These are phyloP conservation scores for Hypoxylon sp. DNA, from an alignment of 2,329 filamentous ascomycete species.

Conservation along the genomic window DNA sequence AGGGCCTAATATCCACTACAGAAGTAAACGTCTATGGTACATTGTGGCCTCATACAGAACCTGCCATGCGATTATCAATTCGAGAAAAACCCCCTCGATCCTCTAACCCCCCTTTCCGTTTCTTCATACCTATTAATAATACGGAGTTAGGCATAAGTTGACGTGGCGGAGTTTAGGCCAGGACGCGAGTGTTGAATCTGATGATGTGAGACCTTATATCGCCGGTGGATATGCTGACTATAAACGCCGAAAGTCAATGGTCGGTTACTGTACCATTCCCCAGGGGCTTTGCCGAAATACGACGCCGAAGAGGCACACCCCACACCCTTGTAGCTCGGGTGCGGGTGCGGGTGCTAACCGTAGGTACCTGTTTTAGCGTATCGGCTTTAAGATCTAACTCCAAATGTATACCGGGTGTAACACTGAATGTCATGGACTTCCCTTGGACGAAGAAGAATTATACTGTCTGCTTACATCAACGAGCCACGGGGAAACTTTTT, in stretches of 20 bases:
- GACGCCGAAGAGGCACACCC: slow-evolving; percentile 9
- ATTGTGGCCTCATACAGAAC: background rate
- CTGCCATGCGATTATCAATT: background rate
- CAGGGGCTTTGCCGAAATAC: slow-evolving; percentile 21
- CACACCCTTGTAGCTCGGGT: slow-evolving; percentile 2
- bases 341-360: background rate
- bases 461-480: background rate
- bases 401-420: background rate
- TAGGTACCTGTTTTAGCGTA: background rate
- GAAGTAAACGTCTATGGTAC: background rate
- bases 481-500: background rate
- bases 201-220: slow-evolving; percentile 14
- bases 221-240: background rate
- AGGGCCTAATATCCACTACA: background rate
- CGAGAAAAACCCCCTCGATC: background rate
- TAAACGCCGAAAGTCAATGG: slow-evolving; percentile 32
- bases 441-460: background rate
- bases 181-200: background rate
- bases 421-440: background rate
- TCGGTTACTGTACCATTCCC: background rate
- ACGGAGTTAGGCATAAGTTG: background rate
- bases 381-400: slow-evolving; percentile 16
- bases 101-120: background rate
- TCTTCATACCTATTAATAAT: background rate
- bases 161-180: background rate